Evolutionary conservation across 768 basidiomycete species (phyloP).

Genomic region (Tricholomella constricta): DNA sequence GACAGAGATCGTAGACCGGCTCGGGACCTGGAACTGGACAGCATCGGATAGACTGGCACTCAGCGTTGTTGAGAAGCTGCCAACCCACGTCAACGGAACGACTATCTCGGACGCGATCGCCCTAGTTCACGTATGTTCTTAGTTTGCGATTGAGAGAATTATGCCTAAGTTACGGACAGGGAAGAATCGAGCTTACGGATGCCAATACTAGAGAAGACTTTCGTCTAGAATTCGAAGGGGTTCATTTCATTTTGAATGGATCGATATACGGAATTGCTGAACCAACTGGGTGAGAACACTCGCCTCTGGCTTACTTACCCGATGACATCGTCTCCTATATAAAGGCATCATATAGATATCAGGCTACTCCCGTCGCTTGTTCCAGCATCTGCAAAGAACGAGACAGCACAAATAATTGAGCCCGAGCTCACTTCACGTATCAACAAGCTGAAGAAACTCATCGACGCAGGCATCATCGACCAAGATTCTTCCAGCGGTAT

Average conservation of each 20-base stretch:
- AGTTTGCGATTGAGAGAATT: constrained; percentile 2
- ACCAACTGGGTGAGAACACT: constrained; percentile 52
- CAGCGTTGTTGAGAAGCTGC: constrained; percentile 64
- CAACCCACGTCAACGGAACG: constrained; percentile 36
- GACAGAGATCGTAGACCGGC: constrained; percentile 47
- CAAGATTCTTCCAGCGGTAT: constrained; percentile 43
- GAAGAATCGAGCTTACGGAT: constrained; percentile 69
- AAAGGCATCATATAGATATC: constrained; percentile 62
- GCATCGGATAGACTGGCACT: constrained; percentile 61
- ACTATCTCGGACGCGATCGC: constrained; percentile 47
- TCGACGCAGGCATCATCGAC: constrained; percentile 66
- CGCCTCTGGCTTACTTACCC: neutral
- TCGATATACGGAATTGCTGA: constrained; percentile 77
- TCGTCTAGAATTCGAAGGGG: constrained; percentile 72
- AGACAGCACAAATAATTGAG: constrained; percentile 57
- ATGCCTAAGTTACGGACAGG: constrained; percentile 41
- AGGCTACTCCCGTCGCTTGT: constrained; percentile 68
- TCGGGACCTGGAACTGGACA: constrained; percentile 74
- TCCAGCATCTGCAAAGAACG: constrained; percentile 54
- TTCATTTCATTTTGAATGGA: constrained; percentile 74
- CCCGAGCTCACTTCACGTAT: constrained; percentile 64
- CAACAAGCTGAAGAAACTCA: constrained; percentile 57
- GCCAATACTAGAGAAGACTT: constrained; percentile 54
- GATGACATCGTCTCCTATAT: neutral
- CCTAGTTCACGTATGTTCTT: constrained; percentile 61